Percentiles rank a stretch among this genome's conserved stretches.
These are phyloP conservation scores for Rhizophora mangle DNA, from an alignment of 345 rosid species.

Conservation along the genomic window DNA sequence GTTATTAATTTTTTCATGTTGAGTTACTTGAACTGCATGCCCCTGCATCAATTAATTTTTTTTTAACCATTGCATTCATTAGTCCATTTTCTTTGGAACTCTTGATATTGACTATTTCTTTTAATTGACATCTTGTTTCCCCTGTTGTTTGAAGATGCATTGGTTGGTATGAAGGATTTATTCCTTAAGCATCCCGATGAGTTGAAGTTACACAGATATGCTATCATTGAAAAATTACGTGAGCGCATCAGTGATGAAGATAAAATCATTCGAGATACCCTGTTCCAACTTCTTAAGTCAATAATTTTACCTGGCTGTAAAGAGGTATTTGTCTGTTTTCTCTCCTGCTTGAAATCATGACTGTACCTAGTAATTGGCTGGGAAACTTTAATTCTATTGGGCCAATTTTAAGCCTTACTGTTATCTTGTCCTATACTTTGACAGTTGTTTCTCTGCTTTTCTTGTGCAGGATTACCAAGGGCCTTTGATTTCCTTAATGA, in stretches of 20 bases:
- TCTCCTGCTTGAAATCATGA: neutral
- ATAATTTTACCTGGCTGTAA: conserved; percentile 60
- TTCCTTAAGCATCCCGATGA: conserved; percentile 62
- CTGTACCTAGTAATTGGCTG: neutral
- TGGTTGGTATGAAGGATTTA: conserved; percentile 68
- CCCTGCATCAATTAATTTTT: neutral
- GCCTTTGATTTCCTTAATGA: conserved; percentile 57
- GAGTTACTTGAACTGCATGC: neutral
- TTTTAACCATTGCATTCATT: neutral
- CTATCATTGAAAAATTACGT: conserved; percentile 60
- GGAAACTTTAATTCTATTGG: neutral
- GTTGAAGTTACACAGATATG: conserved; percentile 51
- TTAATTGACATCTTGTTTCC: conserved; percentile 10
- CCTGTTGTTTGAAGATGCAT: conserved; percentile 54
- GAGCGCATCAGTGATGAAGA: conserved; percentile 70
- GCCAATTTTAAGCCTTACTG: neutral
- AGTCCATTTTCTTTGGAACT: neutral
- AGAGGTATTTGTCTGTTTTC: conserved; percentile 49
- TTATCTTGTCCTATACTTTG: conserved; percentile 12
- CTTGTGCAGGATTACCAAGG: conserved; percentile 70
- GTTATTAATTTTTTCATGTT: neutral
- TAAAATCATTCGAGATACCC: conserved; percentile 50
- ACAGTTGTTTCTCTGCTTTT: conserved; percentile 23
- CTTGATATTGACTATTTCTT: neutral
- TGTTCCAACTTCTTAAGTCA: conserved; percentile 56